Conservation (phyloP, 2,329 filamentous ascomycete species). For the Aureobasidium vineae region DNA sequence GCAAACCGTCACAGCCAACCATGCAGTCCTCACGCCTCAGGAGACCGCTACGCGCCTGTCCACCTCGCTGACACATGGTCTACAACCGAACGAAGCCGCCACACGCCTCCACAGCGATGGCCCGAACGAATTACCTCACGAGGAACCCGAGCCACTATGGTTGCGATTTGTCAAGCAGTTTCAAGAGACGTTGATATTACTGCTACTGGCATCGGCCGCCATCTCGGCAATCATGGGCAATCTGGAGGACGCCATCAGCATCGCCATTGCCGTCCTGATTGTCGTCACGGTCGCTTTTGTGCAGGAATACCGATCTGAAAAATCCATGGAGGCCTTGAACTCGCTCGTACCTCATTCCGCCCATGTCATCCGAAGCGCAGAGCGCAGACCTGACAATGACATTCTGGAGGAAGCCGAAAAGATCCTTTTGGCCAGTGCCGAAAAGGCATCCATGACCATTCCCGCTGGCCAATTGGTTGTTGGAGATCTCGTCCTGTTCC, state of each 20-base stretch:
- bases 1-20: constrained; percentile 50
- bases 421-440: constrained; percentile 57
- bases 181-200: constrained; percentile 87
- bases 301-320: constrained; percentile 96
- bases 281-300: constrained; percentile 95
- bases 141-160: constrained; percentile 92
- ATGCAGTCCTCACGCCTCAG: constrained; percentile 67
- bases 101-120: constrained; percentile 77
- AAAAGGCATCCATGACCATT: constrained; percentile 76
- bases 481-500: constrained; percentile 89
- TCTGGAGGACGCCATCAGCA: constrained; percentile 91
- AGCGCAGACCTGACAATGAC: constrained; percentile 28
- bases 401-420: constrained; percentile 2
- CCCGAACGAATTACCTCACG: constrained; percentile 90
- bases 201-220: constrained; percentile 84
- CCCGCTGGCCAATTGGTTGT: constrained; percentile 85
- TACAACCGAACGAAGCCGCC: constrained; percentile 77
- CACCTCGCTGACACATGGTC: constrained; percentile 79
- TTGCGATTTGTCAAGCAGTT: constrained; percentile 95
- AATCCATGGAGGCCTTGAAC: constrained; percentile 92
- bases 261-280: constrained; percentile 93
- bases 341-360: constrained; percentile 93
- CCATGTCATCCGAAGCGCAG: constrained; percentile 70
- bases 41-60: constrained; percentile 74
- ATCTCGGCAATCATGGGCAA: constrained; percentile 92